Evolutionary conservation across 2,329 filamentous ascomycete genomes (phyloP).

Genomic region (Xylaria sp.): DNA sequence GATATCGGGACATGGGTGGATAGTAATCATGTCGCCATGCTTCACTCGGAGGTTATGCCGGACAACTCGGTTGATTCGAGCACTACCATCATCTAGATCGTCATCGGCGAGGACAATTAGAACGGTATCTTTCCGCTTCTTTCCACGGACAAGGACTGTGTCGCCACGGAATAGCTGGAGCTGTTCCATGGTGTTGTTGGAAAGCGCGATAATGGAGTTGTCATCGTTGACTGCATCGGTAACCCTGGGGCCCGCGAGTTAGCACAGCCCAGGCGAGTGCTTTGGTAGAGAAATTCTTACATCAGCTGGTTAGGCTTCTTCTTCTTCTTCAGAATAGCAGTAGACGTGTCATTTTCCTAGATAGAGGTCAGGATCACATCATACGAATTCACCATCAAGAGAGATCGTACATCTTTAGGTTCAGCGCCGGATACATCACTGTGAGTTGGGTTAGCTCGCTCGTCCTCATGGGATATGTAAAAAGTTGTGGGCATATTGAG

Average conservation of each 20-base stretch:
- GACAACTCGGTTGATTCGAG: constrained; percentile 97
- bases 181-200: constrained; percentile 98
- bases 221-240: constrained; percentile 99
- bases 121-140: constrained; percentile 99
- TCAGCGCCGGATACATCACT: constrained; percentile 93
- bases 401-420: constrained; percentile 76
- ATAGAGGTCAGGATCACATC: constrained; percentile 41
- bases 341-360: constrained; percentile 89
- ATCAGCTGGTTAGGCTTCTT: constrained; percentile 99
- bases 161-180: constrained; percentile 99
- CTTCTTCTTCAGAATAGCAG: constrained; percentile 99
- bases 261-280: constrained; percentile 23
- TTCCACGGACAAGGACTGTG: constrained; percentile 97
- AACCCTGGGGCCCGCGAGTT: constrained; percentile 69
- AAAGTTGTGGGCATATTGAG: constrained; percentile 11
- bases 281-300: constrained; percentile 58
- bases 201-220: constrained; percentile 98
- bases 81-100: constrained; percentile 96
- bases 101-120: constrained; percentile 98
- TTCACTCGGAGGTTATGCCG: constrained; percentile 98
- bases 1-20: constrained; percentile 98
- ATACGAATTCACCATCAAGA: constrained; percentile 32
- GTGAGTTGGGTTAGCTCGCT: constrained; percentile 53
- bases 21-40: constrained; percentile 97
- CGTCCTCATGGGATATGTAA: constrained; percentile 11